Percentiles rank a stretch among this genome's conserved stretches.
Evolutionary conservation across 208 protist genomes (phyloP).

Genomic region (Leishmania aethiopica): DNA sequence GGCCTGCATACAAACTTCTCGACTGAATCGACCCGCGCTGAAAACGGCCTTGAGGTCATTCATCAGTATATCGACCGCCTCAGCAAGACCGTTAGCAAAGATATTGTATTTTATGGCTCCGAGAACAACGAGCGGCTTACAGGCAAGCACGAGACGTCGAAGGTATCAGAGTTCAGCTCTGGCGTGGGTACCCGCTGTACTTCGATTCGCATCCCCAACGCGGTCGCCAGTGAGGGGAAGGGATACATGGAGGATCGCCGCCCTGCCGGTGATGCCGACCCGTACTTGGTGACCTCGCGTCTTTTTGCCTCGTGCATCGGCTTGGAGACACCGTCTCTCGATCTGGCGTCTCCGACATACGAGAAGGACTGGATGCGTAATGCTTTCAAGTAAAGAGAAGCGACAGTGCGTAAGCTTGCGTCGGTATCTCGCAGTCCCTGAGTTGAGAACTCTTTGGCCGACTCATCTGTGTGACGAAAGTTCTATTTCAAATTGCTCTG

Average conservation of each 20-base stretch:
- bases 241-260: conserved; percentile 98
- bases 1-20: conserved; percentile 98
- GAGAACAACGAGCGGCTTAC: conserved; percentile 90
- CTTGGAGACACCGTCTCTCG: conserved; percentile 58
- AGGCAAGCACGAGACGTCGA: conserved; percentile 89
- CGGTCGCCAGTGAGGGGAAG: conserved; percentile 83
- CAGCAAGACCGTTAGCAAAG: conserved; percentile 65
- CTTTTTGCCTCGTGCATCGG: conserved; percentile 86
- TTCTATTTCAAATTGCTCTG: conserved; percentile 3
- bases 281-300: conserved; percentile 95
- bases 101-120: conserved; percentile 87
- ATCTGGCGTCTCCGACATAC: conserved; percentile 56
- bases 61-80: conserved; percentile 79
- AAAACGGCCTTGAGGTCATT: conserved; percentile 80
- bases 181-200: conserved; percentile 91
- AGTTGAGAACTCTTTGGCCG: background rate
- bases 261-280: conserved; percentile 96
- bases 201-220: conserved; percentile 97
- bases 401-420: background rate
- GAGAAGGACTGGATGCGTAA: conserved; percentile 74
- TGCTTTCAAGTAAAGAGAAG: conserved; percentile 38
- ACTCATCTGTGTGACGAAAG: conserved; percentile 1
- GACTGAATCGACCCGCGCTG: conserved; percentile 87
- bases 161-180: conserved; percentile 62
- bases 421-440: background rate